Evolutionary conservation across 106 monocot genomes (phyloP).

Genomic region (Allium fistulosum): DNA sequence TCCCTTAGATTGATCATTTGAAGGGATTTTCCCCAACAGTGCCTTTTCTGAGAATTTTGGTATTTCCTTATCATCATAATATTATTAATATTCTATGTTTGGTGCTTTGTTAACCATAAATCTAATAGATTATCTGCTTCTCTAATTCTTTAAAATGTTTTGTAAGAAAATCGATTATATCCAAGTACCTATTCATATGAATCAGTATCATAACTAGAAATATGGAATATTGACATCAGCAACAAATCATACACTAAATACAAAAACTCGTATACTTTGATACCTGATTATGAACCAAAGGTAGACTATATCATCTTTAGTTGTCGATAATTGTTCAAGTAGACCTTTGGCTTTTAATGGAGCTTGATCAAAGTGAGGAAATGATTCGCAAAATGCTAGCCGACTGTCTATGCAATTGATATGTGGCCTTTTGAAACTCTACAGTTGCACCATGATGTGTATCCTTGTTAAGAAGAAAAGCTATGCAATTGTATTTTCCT

Average conservation of each 20-base stretch:
- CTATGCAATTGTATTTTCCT: slow-evolving; percentile 43
- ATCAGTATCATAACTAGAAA: slow-evolving; percentile 45
- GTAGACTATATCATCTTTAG: slow-evolving; percentile 88
- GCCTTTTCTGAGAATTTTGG: no score
- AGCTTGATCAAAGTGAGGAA: slow-evolving; percentile 12
- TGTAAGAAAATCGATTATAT: no score
- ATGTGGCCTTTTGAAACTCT: slow-evolving; percentile 33
- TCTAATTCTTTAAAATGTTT: no score
- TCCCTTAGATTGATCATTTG: no score
- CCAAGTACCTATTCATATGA: no score
- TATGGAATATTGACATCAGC: not conserved
- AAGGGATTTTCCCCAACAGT: no score
- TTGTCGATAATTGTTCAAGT: slow-evolving; percentile 53
- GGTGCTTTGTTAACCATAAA: no score
- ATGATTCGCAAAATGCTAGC: slow-evolving; percentile 44
- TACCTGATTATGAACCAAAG: slow-evolving; percentile 87
- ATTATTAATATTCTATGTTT: no score
- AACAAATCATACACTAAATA: not conserved
- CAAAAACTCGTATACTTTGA: not conserved
- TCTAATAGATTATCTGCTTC: no score
- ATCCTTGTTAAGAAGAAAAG: slow-evolving; percentile 69
- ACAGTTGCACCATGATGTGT: slow-evolving; percentile 13
- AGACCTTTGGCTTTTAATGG: slow-evolving; percentile 23
- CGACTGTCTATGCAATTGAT: slow-evolving; percentile 48
- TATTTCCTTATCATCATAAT: no score